phyloP scores from a whole-genome alignment of 192 early-diverging fungal species.

The Coemansia sp. region DNA sequence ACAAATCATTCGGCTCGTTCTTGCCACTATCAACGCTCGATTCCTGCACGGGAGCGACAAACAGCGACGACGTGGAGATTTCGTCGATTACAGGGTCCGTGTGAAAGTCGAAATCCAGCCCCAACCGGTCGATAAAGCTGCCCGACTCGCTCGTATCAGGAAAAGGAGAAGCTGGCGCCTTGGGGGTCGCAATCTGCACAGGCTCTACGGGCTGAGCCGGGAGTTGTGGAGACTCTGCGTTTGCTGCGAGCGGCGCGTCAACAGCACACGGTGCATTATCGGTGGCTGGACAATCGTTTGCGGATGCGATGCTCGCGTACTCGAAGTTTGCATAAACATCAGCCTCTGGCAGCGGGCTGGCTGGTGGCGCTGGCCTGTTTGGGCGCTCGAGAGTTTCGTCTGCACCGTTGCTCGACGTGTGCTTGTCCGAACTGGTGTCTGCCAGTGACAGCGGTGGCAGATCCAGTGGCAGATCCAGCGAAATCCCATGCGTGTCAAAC shows the following conservation, averaged over 20 bases:
- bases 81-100: conserved; percentile 33
- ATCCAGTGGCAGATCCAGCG: conserved; percentile 26
- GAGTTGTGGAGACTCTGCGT: neutral
- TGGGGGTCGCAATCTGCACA: no score
- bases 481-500: conserved; percentile 29
- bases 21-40: neutral
- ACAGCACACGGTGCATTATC: no score
- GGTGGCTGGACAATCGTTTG: neutral
- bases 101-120: conserved; percentile 40
- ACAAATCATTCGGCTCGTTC: neutral
- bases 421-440: neutral
- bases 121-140: conserved; percentile 10
- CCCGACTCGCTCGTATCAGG: neutral
- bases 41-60: conserved; percentile 2
- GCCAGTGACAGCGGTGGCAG: neutral
- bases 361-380: neutral
- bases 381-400: neutral
- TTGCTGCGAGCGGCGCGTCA: neutral
- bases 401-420: neutral
- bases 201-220: no score
- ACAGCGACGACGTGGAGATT: conserved; percentile 36
- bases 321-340: conserved; percentile 9
- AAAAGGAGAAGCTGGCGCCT: no score
- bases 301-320: conserved; percentile 11
- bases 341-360: neutral